Evolutionary conservation across 331 rosid genomes (phyloP), one percentile per base, ranked within the genome.

Genomic region (Dryas integrifolia): DNA sequence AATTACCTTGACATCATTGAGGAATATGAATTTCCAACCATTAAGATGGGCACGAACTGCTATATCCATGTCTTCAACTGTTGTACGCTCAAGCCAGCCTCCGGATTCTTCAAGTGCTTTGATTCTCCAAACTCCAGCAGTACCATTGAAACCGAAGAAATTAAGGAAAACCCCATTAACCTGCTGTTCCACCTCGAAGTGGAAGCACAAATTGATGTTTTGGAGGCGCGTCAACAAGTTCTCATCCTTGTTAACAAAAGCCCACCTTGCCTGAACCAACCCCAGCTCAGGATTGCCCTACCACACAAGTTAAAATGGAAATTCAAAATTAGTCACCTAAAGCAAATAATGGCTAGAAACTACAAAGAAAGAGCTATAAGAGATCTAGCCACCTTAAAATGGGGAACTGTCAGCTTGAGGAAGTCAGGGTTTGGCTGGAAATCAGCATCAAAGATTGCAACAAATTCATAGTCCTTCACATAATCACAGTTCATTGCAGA

Each of bases 61-160:
- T 39, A 86, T 83, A 81, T 86, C 90, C 90, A 86, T 86, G 68
- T 86, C 90, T 76, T 86, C 90, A 5, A 86, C 90, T 11, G 90
- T 86, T 8, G 90, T 86, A 39, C 90, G 69, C 82, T 86, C 90
- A 14, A 86, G 88, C 90, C 90, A 86, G 69, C 90, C 90, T 46
- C 88, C 90, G 40, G 86, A 86, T 68, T 86, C 86, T 79, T 86
- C 88, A 46, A 86, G 90, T 70, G 90, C 88, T 70, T 78, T 81
- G 67, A 86, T 79, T 79, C 90, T 79, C 90, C 90, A 86, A 70
- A 86, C 90, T 69, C 90, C 90, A 79, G 88, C 90, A 35, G 90
- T 86, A 70, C 88, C 91, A 77, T 86, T 86, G 76, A 86, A 86
- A 46, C 88, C 91, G 49, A 86, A 86, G 67, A 84, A 86, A 47